Evolutionary conservation across 2,329 filamentous ascomycete genomes (phyloP).

Genomic region (Elsinoe necatrix): DNA sequence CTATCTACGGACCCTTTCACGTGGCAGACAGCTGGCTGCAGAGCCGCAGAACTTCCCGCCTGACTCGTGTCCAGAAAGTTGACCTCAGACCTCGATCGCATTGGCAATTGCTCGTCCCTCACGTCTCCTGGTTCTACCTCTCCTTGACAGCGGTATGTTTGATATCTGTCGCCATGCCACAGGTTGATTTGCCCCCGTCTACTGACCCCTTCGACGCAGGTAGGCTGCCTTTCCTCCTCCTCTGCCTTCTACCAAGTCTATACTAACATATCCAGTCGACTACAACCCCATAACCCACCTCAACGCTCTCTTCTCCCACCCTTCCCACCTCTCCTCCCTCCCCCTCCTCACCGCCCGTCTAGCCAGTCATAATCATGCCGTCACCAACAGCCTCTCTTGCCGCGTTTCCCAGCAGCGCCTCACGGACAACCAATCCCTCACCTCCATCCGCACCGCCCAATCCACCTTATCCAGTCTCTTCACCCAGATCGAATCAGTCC

Average conservation of each 20-base stretch:
- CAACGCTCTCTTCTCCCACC: slow-evolving; percentile 86
- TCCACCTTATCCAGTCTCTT: slow-evolving; percentile 83
- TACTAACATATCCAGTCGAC: slow-evolving; percentile 46
- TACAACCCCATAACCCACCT: slow-evolving; percentile 91
- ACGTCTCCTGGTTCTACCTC: neutral
- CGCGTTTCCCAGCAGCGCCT: slow-evolving; percentile 70
- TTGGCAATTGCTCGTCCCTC: neutral
- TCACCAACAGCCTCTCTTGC: slow-evolving; percentile 66
- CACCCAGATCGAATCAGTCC: slow-evolving; percentile 88
- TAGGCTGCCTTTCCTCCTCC: neutral
- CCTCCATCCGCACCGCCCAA: slow-evolving; percentile 86
- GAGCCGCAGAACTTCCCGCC: neutral
- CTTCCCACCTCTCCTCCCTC: slow-evolving; percentile 72
- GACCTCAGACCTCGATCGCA: neutral
- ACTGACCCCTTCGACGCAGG: slow-evolving; percentile 16
- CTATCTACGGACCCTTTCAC: neutral
- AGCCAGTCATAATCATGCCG: slow-evolving; percentile 66
- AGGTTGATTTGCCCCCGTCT: neutral
- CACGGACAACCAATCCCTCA: slow-evolving; percentile 77
- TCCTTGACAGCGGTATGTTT: neutral
- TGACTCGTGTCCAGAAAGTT: slow-evolving; percentile 1
- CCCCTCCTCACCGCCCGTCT: slow-evolving; percentile 65
- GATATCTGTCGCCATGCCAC: neutral
- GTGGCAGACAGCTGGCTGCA: neutral
- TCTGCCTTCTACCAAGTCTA: neutral